Percentiles rank a stretch among this genome's conserved stretches.
Evolutionary conservation across 1,139 yeast species (phyloP).

Genomic region (Debaryomyces subglobosus): DNA sequence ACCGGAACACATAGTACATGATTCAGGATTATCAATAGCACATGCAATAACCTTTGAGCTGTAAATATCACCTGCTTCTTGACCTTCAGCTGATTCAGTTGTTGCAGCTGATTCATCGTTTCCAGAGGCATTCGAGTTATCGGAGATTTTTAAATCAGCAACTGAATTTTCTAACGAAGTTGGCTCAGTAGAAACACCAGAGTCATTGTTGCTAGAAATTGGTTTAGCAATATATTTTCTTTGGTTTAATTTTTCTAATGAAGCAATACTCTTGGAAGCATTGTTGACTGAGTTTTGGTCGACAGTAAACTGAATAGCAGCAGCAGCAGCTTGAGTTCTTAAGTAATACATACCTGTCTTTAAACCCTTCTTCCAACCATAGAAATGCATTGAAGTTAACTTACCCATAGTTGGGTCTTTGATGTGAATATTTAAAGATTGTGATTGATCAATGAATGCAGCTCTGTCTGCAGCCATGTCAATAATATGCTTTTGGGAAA

Average conservation of each 20-base stretch:
- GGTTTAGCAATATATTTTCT: constrained; percentile 50
- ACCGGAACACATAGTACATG: constrained; percentile 99
- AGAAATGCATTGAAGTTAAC: constrained; percentile 95
- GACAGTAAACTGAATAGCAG: constrained; percentile 64
- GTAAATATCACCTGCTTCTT: constrained; percentile 67
- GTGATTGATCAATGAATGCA: constrained; percentile 93
- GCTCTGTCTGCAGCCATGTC: constrained; percentile 97
- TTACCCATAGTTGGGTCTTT: constrained; percentile 90
- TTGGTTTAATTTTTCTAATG: constrained; percentile 57
- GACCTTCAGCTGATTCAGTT: constrained; percentile 23
- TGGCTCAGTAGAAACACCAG: constrained; percentile 49
- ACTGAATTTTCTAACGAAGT: constrained; percentile 52
- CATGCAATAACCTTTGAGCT: constrained; percentile 94
- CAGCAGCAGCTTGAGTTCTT: constrained; percentile 69
- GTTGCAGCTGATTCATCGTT: constrained; percentile 18
- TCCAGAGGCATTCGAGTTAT: constrained; percentile 18
- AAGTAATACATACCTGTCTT: constrained; percentile 98
- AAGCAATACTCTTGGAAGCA: constrained; percentile 58
- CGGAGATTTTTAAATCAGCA: constrained; percentile 43
- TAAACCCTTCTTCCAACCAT: constrained; percentile 95
- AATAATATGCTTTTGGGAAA: constrained; percentile 82
- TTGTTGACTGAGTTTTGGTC: constrained; percentile 39
- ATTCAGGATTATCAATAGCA: constrained; percentile 94
- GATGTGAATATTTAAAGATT: constrained; percentile 84
- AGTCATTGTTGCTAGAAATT: constrained; percentile 31